Evolutionary conservation across 2,329 filamentous ascomycete genomes (phyloP).

Genomic region (Triangularia setosa): DNA sequence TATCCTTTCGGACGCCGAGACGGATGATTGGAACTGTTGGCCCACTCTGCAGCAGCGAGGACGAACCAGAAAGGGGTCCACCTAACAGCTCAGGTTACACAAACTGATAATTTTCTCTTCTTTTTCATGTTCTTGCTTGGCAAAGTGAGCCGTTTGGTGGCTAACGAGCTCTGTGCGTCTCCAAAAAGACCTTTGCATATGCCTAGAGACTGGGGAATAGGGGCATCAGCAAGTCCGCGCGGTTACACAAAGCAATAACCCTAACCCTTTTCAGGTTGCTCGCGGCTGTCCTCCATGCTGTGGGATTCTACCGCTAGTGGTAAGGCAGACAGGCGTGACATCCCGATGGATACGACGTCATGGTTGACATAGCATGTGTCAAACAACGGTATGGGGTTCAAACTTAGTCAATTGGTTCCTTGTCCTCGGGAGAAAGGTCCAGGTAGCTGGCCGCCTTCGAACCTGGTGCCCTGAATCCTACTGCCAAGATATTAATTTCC

Average conservation of each 20-base stretch:
- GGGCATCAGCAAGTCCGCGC: not conserved
- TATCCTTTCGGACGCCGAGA: conserved; percentile 3
- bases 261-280: not conserved
- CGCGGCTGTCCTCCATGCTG: too few relatives aligned
- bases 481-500: too few relatives aligned
- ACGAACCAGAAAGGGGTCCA: not conserved
- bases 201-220: not conserved
- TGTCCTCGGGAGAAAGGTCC: too few relatives aligned
- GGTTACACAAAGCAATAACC: not conserved
- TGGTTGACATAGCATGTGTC: too few relatives aligned
- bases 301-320: not conserved
- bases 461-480: too few relatives aligned
- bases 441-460: too few relatives aligned
- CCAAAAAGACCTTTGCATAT: not conserved
- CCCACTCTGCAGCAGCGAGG: not conserved
- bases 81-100: not conserved
- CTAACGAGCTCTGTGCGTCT: not conserved
- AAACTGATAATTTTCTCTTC: not conserved
- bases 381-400: too few relatives aligned
- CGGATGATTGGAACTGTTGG: not conserved
- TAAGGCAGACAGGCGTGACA: not conserved
- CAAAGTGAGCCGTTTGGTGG: not conserved
- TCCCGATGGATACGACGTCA: not conserved
- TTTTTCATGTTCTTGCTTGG: not conserved
- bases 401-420: too few relatives aligned